Evolutionary conservation across 495 filamentous ascomycete genomes (phyloP).

Genomic region (Annulohypoxylon moriforme): DNA sequence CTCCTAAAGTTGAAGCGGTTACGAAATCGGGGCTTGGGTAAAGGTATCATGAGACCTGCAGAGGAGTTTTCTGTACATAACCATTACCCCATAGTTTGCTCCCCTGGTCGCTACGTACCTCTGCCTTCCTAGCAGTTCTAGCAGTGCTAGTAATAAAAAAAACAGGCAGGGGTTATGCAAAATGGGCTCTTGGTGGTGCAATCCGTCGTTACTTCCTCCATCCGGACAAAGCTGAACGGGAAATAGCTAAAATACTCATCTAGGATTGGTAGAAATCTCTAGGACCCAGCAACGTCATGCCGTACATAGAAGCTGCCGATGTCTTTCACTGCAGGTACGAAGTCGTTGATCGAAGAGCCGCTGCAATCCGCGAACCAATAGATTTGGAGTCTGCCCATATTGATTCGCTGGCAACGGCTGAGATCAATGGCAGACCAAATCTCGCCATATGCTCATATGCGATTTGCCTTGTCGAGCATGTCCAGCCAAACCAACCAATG

Average conservation of each 20-base stretch:
- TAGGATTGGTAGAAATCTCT: constrained; percentile 2
- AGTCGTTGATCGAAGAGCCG: constrained; percentile 35
- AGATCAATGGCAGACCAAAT: constrained; percentile 30
- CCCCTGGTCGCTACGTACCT: constrained; percentile 40
- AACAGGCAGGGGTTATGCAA: constrained; percentile 32
- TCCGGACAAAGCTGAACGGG: constrained; percentile 21
- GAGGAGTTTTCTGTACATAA: constrained; percentile 50
- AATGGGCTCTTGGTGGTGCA: constrained; percentile 36
- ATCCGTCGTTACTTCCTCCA: constrained; percentile 29
- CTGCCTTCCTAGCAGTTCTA: too few relatives aligned
- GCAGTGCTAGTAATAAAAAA: too few relatives aligned
- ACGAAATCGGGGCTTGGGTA: constrained; percentile 47
- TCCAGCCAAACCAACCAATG: constrained; percentile 25
- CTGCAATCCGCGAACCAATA: constrained; percentile 32
- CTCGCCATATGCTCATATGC: constrained; percentile 32
- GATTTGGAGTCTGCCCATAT: constrained; percentile 15
- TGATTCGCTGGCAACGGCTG: constrained; percentile 36
- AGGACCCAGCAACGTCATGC: constrained; percentile 27
- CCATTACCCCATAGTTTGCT: constrained; percentile 54
- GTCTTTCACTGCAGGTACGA: constrained; percentile 39
- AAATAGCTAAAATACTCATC: neutral
- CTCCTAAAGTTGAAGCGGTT: constrained; percentile 40
- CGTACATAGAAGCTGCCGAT: constrained; percentile 9
- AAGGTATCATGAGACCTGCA: constrained; percentile 48
- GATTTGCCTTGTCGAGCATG: constrained; percentile 41